Evolutionary conservation across 768 basidiomycete genomes (phyloP), one percentile per base, ranked within the genome.

Genomic region (Suillus subalutaceus): DNA sequence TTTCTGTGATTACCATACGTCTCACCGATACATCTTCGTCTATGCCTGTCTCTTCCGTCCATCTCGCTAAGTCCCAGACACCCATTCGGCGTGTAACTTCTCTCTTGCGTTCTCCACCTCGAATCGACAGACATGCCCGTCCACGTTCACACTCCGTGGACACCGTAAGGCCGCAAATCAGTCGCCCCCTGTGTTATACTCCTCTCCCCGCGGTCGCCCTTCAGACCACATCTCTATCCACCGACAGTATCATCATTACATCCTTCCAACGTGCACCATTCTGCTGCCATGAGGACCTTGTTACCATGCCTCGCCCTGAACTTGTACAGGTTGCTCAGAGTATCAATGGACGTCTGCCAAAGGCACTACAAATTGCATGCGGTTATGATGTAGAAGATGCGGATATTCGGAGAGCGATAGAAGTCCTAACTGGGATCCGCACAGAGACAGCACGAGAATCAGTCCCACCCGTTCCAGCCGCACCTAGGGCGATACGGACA

Each of bases 211-310:
- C 84, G 63, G 76, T 90, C 48, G 87, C 89, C 1, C 77, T 92
- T 15, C 88, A 90, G 71, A 85, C 86, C 65, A 85, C 88, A 65
- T 83, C 84, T 37, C 62, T 71, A 65, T 71, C 74, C 18, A 76
- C 83, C 2, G 84, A 87, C 68, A 86, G 85, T 9, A 78, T 91
- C 50, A 80, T 91, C 46, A 85, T 91, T 73, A 90, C 88, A 0
- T 82, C 89, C 7, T 80, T 92, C 15, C 78, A 82, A 50, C 75
- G 74, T 30, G 78, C 84, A 12, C 90, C 90, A 0, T 92, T 91
- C 77, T 89, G 88, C 76, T 90, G 89, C 74, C 89, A 92, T 72
- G 88, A 90, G 66, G 90, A 92, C 69, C 82, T 91, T 50, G 71
- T 90, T 63, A 82, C 84, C 1, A 91, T 92, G 90, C 70, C 83